Conservation (phyloP, 139 green algal species). For the Micractinium sp. region DNA sequence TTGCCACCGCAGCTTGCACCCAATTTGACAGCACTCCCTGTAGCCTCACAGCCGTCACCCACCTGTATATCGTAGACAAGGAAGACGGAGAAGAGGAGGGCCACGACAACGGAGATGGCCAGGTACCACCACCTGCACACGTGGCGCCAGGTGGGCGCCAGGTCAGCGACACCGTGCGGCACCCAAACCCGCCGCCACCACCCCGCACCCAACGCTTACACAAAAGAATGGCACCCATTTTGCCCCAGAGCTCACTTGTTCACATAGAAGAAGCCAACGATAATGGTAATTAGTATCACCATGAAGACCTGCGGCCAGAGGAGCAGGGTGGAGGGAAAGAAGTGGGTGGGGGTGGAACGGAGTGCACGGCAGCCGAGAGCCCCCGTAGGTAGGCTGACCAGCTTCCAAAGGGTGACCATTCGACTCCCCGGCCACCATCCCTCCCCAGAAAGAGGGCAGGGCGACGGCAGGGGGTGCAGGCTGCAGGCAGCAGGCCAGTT, state of each 20-base stretch:
- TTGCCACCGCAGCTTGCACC: too few relatives aligned
- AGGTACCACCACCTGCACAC: conserved; percentile 44
- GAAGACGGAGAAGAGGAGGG: conserved; percentile 61
- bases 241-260: not conserved
- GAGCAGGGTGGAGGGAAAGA: not conserved
- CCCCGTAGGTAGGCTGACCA: too few relatives aligned
- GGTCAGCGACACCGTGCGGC: not conserved
- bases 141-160: not conserved
- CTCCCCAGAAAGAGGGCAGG: too few relatives aligned
- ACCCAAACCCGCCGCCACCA: too few relatives aligned
- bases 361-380: too few relatives aligned
- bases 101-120: conserved; percentile 45
- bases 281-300: conserved; percentile 32
- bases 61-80: conserved; percentile 27
- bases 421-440: too few relatives aligned
- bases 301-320: not conserved
- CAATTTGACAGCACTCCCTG: too few relatives aligned
- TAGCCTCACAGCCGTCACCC: not conserved
- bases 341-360: not conserved
- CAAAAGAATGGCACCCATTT: not conserved
- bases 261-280: conserved; percentile 58
- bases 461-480: too few relatives aligned
- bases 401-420: too few relatives aligned
- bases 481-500: too few relatives aligned
- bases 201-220: too few relatives aligned